These are phyloP conservation scores for Didymella keratinophila DNA, from an alignment of 2,329 filamentous ascomycete species.

Conservation along the genomic window DNA sequence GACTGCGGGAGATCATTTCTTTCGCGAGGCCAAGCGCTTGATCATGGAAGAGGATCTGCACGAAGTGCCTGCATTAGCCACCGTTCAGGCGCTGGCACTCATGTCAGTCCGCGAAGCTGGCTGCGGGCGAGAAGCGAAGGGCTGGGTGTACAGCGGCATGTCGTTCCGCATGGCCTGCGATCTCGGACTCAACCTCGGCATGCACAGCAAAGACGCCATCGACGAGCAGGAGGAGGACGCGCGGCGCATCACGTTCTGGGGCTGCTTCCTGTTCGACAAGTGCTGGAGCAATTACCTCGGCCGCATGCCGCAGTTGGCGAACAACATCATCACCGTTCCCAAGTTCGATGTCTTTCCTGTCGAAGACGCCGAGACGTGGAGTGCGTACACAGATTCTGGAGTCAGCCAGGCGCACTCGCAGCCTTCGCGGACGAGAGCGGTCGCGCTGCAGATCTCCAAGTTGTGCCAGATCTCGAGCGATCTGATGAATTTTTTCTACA, in stretches of 20 bases:
- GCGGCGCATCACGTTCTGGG: conserved; percentile 93
- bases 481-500: conserved; percentile 88
- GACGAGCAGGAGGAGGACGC: conserved; percentile 88
- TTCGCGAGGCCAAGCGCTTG: conserved; percentile 87
- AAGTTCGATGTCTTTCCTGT: conserved; percentile 90
- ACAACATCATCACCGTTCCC: conserved; percentile 79
- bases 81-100: conserved; percentile 89
- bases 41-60: conserved; percentile 93
- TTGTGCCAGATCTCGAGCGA: conserved; percentile 95
- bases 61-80: conserved; percentile 85
- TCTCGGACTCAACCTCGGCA: conserved; percentile 83
- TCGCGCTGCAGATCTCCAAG: conserved; percentile 74
- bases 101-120: conserved; percentile 98
- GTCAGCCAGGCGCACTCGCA: conserved; percentile 76
- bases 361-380: conserved; percentile 87
- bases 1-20: conserved; percentile 95
- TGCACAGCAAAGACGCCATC: conserved; percentile 65
- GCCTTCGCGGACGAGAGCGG: conserved; percentile 81
- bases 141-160: conserved; percentile 99
- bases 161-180: conserved; percentile 97
- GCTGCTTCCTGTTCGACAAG: conserved; percentile 98
- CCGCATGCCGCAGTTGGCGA: conserved; percentile 84
- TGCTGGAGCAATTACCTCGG: conserved; percentile 98
- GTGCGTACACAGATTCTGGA: conserved; percentile 85
- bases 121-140: conserved; percentile 90